phyloP scores from a whole-genome alignment of 805 yeast species.

The Debaryomyces tyrocola region DNA sequence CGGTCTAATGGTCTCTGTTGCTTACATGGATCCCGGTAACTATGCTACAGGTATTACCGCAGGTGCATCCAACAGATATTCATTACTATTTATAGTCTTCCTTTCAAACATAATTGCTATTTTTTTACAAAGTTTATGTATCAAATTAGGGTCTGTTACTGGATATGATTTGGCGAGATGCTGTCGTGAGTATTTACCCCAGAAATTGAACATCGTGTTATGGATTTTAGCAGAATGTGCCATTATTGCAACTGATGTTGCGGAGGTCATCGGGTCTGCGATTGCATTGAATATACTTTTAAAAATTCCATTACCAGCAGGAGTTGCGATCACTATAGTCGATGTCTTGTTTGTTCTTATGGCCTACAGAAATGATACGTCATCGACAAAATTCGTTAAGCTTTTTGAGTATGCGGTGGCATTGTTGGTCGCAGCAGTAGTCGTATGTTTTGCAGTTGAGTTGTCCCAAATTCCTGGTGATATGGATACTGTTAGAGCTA shows the following conservation, averaged over 20 bases:
- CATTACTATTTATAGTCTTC: conserved; percentile 43
- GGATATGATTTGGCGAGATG: conserved; percentile 49
- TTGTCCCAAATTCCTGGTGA: conserved; percentile 34
- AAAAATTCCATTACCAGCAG: conserved; percentile 49
- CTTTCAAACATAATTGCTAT: conserved; percentile 47
- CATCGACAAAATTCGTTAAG: conserved; percentile 33
- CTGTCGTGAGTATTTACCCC: conserved; percentile 41
- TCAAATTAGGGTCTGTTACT: conserved; percentile 49
- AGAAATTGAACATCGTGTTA: conserved; percentile 34
- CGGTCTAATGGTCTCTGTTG: conserved; percentile 48
- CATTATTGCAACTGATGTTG: conserved; percentile 52
- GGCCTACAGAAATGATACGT: conserved; percentile 46
- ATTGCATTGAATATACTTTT: conserved; percentile 48
- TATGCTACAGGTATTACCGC: conserved; percentile 50
- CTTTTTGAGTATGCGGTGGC: conserved; percentile 46
- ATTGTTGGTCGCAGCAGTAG: conserved; percentile 41
- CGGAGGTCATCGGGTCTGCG: conserved; percentile 55
- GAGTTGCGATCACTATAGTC: conserved; percentile 43
- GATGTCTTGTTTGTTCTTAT: conserved; percentile 48
- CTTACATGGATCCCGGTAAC: conserved; percentile 56
- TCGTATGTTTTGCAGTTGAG: conserved; percentile 47
- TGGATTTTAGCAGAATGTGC: conserved; percentile 50
- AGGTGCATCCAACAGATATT: conserved; percentile 45
- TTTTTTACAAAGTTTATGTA: conserved; percentile 44
- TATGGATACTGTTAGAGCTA: conserved; percentile 23